phyloP scores from a whole-genome alignment of 768 basidiomycete genomes.

The Galerina marginata region DNA sequence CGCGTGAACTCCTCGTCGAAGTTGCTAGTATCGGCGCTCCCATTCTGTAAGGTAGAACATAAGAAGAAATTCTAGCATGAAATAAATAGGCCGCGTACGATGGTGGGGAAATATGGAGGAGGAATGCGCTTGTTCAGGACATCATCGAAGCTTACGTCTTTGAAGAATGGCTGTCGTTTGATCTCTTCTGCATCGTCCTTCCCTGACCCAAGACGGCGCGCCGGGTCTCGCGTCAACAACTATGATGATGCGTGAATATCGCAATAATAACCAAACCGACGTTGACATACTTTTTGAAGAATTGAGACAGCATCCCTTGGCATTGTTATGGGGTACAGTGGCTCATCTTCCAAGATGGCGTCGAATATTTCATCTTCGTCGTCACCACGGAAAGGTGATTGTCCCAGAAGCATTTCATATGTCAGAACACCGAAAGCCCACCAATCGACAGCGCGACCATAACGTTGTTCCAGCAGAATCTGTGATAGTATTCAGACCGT shows the following conservation, averaged over 20 bases:
- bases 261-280: not conserved
- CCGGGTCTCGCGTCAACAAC: constrained; percentile 92
- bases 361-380: constrained; percentile 99
- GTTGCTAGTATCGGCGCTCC: constrained; percentile 87
- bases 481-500: constrained; percentile 34
- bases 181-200: constrained; percentile 96
- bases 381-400: constrained; percentile 98
- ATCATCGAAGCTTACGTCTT: constrained; percentile 96
- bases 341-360: constrained; percentile 98
- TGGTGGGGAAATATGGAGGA: constrained; percentile 95
- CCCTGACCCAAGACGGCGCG: constrained; percentile 87
- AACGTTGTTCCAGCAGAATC: constrained; percentile 99
- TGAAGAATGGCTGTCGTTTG: constrained; percentile 98
- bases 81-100: constrained; percentile 58
- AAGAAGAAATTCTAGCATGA: not conserved
- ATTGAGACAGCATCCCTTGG: constrained; percentile 96
- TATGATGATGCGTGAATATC: constrained; percentile 34
- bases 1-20: constrained; percentile 97
- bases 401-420: constrained; percentile 98
- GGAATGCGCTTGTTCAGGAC: constrained; percentile 97
- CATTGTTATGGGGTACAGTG: constrained; percentile 99
- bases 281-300: constrained; percentile 77
- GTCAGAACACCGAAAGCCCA: constrained; percentile 99
- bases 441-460: constrained; percentile 99
- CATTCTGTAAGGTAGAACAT: constrained; percentile 54